phyloP scores from a whole-genome alignment of 345 rosid genomes.

The Lumnitzera racemosa region DNA sequence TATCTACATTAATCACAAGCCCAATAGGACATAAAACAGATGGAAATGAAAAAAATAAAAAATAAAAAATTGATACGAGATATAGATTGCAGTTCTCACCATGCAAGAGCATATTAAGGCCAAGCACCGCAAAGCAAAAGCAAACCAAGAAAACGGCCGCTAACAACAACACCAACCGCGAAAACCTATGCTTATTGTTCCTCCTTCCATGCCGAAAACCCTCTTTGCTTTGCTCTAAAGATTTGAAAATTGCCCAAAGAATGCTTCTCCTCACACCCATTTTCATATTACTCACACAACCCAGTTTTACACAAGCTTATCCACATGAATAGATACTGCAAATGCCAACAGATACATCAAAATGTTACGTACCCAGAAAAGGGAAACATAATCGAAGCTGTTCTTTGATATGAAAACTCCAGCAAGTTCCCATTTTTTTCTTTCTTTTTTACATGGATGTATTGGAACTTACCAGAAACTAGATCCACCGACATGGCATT shows the following conservation, averaged over 20 bases:
- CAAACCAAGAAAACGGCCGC: constrained; percentile 35
- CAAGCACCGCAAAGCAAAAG: constrained; percentile 41
- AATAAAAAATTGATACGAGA: background rate
- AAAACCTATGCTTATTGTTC: constrained; percentile 8
- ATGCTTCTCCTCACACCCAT: constrained; percentile 10
- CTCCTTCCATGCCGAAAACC: constrained; percentile 8
- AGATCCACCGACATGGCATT: too few relatives aligned
- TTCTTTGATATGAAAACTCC: too few relatives aligned
- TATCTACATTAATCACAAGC: too few relatives aligned
- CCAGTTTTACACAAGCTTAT: too few relatives aligned
- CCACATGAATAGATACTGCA: too few relatives aligned
- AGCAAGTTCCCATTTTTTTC: too few relatives aligned
- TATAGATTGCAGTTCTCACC: constrained; percentile 34
- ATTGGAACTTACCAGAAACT: too few relatives aligned
- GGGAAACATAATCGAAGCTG: too few relatives aligned
- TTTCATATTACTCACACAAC: background rate
- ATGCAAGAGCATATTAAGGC: constrained; percentile 40
- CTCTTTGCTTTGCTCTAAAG: constrained; percentile 3
- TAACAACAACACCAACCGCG: constrained; percentile 35
- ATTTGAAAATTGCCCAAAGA: background rate
- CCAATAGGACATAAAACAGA: too few relatives aligned
- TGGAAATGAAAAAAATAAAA: background rate
- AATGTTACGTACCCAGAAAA: too few relatives aligned
- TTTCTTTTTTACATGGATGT: too few relatives aligned
- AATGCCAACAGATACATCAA: too few relatives aligned